Evolutionary conservation across 2,329 filamentous ascomycete species (phyloP), one percentile per base, ranked within the genome.

Genomic region (Cordyceps cicadae): DNA sequence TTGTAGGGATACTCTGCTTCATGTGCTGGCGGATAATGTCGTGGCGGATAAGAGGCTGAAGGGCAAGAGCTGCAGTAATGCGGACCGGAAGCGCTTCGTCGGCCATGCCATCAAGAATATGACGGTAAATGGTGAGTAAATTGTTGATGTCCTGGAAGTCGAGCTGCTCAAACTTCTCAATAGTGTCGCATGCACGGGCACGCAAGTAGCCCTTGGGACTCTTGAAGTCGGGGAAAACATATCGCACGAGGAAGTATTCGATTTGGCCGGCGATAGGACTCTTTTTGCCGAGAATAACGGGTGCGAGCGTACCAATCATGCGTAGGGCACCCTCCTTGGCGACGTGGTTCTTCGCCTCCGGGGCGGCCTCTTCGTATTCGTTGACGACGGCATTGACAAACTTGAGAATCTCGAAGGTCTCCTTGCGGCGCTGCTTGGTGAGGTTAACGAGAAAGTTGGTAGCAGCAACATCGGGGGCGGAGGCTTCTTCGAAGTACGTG

Each of bases 131-230:
- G 70, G 92, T 87, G 70, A 97, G 88, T 45, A 99, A 86, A 76
- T 99, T 97, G 78, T 93, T 92, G 60, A 88, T 85, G 70, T 99
- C 93, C 79, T 96, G 92, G 83, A 97, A 99, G 72, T 99, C 89
- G 64, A 97, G 86, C 74, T 93, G 88, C 76, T 97, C 92, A 66
- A 97, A 99, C 76, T 97, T 97, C 79, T 97, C 94, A 63, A 99
- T 85, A 0, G 93, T 97, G 72, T 99, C 93, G 75, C 94, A 99
- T 66, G 94, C 94, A 65, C 94, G 88, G 39, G 94, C 94, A 61
- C 94, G 89, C 54, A 99, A 85, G 77, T 92, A 97, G 41, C 93
- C 94, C 70, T 96, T 90, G 15, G 86, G 81, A 75, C 91, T 97
- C 67, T 90, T 87, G 79, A 99, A 99, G 70, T 99, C 94, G 52